Percentiles rank a stretch among this genome's conserved stretches.
Conservation (phyloP, 225 moss, liverwort and hornwort species). For the Antitrichia curtipendula region DNA sequence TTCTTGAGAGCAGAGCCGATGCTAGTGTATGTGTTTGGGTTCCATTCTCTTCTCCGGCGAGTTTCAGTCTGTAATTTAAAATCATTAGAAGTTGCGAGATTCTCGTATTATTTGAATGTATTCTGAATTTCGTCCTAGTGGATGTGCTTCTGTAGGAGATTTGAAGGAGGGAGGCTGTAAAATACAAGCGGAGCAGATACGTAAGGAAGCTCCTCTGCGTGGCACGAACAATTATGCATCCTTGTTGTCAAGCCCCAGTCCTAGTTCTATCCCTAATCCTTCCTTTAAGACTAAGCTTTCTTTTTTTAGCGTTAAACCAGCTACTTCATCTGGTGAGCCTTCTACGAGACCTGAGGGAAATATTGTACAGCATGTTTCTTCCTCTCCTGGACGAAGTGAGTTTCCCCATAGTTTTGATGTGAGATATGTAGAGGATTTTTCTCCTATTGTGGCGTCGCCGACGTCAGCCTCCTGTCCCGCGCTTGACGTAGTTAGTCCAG, state of each 20-base stretch:
- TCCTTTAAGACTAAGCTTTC: slow-evolving; percentile 41
- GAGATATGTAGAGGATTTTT: slow-evolving; percentile 25
- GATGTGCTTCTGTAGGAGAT: slow-evolving; percentile 9
- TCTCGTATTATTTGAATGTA: neutral
- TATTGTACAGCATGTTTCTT: slow-evolving; percentile 30
- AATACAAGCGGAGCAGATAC: slow-evolving; percentile 47
- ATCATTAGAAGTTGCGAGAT: neutral
- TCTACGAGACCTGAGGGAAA: slow-evolving; percentile 14
- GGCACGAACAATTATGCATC: slow-evolving; percentile 60
- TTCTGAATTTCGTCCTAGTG: neutral
- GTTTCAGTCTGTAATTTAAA: neutral
- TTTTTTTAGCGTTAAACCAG: slow-evolving; percentile 9
- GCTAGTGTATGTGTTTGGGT: neutral
- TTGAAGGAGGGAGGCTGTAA: slow-evolving; percentile 35
- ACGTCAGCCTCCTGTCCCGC: slow-evolving; percentile 4
- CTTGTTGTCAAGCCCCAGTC: slow-evolving; percentile 46
- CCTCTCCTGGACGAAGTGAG: slow-evolving; percentile 14
- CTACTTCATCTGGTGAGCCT: slow-evolving; percentile 11
- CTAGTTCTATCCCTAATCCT: slow-evolving; percentile 55
- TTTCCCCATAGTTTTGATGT: slow-evolving; percentile 20
- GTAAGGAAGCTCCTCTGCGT: slow-evolving; percentile 39
- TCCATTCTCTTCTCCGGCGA: neutral
- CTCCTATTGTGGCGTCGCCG: slow-evolving; percentile 11
- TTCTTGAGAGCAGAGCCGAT: neutral
- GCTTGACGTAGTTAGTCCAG: slow-evolving; percentile 24